These are phyloP conservation scores for Aspergillus ellipticus DNA, from an alignment of 495 filamentous ascomycete genomes.

Conservation along the genomic window DNA sequence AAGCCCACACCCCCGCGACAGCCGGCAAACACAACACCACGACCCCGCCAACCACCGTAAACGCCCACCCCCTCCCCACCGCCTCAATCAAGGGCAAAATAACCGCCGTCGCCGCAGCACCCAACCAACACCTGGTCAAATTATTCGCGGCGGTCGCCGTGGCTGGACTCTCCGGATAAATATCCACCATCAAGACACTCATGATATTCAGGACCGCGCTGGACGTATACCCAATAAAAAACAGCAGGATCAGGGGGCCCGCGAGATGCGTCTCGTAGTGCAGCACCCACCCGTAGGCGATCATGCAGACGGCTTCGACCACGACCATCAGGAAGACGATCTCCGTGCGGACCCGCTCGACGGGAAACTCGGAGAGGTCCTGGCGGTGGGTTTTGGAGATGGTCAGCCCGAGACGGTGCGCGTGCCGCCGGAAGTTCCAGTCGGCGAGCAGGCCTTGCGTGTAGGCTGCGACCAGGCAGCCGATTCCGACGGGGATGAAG, in stretches of 20 bases:
- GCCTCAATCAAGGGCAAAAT: conserved; percentile 57
- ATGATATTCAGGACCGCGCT: conserved; percentile 31
- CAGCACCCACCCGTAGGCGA: conserved; percentile 51
- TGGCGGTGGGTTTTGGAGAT: conserved; percentile 33
- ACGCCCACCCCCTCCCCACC: conserved; percentile 62
- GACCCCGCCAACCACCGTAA: conserved; percentile 53
- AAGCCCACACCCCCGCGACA: conserved; percentile 26
- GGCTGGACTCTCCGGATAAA: conserved; percentile 52
- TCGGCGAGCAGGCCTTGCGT: conserved; percentile 39
- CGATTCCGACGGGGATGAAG: conserved; percentile 12
- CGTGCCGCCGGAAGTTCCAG: conserved; percentile 43
- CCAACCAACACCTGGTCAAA: conserved; percentile 58
- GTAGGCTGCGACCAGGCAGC: conserved; percentile 22
- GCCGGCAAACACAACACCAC: conserved; percentile 20
- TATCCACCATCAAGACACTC: conserved; percentile 57
- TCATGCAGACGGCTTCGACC: conserved; percentile 22
- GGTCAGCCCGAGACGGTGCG: conserved; percentile 26
- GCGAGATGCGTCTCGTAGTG: conserved; percentile 28
- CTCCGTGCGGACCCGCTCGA: background rate
- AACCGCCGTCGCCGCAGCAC: conserved; percentile 50
- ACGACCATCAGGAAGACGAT: conserved; percentile 31
- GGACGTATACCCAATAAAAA: conserved; percentile 30
- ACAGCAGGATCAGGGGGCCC: conserved; percentile 31
- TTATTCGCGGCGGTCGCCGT: conserved; percentile 66
- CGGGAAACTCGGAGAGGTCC: background rate